Evolutionary conservation across 1,139 yeast species (phyloP).

Genomic region (Candida tetrigidarum): DNA sequence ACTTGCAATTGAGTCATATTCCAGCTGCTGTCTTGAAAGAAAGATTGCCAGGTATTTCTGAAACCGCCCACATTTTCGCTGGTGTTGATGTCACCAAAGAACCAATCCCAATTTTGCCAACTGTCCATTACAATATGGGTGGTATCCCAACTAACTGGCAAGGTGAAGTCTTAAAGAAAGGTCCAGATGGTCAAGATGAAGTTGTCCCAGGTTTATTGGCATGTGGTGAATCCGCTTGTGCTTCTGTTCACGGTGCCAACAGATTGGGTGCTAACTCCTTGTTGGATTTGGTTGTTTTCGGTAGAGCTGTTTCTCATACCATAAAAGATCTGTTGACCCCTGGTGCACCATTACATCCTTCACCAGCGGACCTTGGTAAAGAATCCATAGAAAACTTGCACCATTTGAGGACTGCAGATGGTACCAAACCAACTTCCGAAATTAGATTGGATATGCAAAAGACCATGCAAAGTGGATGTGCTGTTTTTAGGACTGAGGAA

Average conservation of each 20-base stretch:
- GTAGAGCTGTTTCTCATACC: constrained; percentile 97
- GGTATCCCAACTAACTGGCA: constrained; percentile 98
- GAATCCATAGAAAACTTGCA: constrained; percentile 92
- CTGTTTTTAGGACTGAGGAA: constrained; percentile 94
- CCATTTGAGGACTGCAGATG: constrained; percentile 80
- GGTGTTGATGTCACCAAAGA: constrained; percentile 99
- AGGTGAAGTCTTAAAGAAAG: constrained; percentile 89
- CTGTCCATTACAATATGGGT: constrained; percentile 99
- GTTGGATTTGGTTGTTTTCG: constrained; percentile 95
- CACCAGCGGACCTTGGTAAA: constrained; percentile 84
- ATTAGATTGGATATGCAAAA: constrained; percentile 93
- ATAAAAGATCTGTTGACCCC: constrained; percentile 85
- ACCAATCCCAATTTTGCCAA: constrained; percentile 97
- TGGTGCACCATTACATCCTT: constrained; percentile 76
- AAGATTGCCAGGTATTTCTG: constrained; percentile 98
- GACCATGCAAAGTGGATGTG: constrained; percentile 96
- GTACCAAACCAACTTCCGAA: constrained; percentile 81
- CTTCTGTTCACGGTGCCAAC: constrained; percentile 99
- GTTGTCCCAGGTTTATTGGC: constrained; percentile 94
- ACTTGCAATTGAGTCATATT: constrained; percentile 88
- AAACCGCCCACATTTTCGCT: constrained; percentile 97
- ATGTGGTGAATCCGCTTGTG: constrained; percentile 99
- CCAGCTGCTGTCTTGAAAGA: constrained; percentile 91
- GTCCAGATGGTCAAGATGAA: constrained; percentile 86
- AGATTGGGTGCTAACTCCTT: constrained; percentile 98